Evolutionary conservation across 768 basidiomycete genomes (phyloP).

Genomic region (Hebeloma cylindrosporum): DNA sequence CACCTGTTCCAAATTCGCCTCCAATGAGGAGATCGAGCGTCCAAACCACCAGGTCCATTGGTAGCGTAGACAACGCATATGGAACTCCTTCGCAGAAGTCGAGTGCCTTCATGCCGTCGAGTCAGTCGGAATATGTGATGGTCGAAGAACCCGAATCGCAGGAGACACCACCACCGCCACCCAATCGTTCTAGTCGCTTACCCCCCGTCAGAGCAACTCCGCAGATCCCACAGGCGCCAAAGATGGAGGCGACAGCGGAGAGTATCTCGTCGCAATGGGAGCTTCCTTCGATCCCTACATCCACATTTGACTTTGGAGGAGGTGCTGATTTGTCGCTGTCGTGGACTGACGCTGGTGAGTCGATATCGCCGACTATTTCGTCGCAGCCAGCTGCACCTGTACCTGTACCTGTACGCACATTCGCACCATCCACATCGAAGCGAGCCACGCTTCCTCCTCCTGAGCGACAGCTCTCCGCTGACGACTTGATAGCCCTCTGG

Average conservation of each 20-base stretch:
- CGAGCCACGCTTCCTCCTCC: slow-evolving; percentile 25
- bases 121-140: slow-evolving; percentile 59
- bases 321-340: slow-evolving; percentile 52
- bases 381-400: slow-evolving; percentile 13
- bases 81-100: slow-evolving; percentile 20
- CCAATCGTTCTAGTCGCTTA: slow-evolving; percentile 42
- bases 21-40: slow-evolving; percentile 41
- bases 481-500: slow-evolving; percentile 71
- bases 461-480: slow-evolving; percentile 47
- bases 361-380: slow-evolving; percentile 21
- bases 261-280: slow-evolving; percentile 62
- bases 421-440: slow-evolving; percentile 12
- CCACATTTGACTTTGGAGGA: slow-evolving; percentile 51
- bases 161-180: slow-evolving; percentile 46
- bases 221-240: slow-evolving; percentile 26
- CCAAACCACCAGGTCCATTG: slow-evolving; percentile 34
- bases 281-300: slow-evolving; percentile 57
- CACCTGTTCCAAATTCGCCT: slow-evolving; percentile 44
- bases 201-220: slow-evolving; percentile 39
- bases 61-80: slow-evolving; percentile 29
- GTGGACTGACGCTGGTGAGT: slow-evolving; percentile 58
- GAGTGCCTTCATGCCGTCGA: slow-evolving; percentile 23
- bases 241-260: slow-evolving; percentile 26
- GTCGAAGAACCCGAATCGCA: slow-evolving; percentile 50
- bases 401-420: too few relatives aligned